phyloP scores from a whole-genome alignment of 768 basidiomycete species.

The Amanita pallidorosea region DNA sequence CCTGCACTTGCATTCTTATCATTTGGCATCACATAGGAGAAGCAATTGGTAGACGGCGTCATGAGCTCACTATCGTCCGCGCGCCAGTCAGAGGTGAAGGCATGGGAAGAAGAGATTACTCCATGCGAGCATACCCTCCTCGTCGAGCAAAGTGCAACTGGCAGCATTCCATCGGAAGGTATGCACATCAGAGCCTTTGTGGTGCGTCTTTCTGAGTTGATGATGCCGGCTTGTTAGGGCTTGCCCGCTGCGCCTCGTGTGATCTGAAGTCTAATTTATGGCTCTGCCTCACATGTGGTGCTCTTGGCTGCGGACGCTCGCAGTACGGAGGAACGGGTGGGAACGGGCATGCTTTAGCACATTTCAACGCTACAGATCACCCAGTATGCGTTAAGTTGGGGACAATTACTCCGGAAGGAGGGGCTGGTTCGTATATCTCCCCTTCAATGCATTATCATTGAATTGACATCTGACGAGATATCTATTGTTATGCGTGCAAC shows the following conservation, averaged over 20 bases:
- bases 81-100: conserved; percentile 88
- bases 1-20: conserved; percentile 10
- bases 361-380: conserved; percentile 66
- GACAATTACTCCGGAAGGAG: conserved; percentile 92
- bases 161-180: conserved; percentile 46
- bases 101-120: conserved; percentile 93
- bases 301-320: conserved; percentile 79
- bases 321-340: conserved; percentile 78
- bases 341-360: conserved; percentile 81
- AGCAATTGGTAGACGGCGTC: conserved; percentile 49
- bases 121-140: conserved; percentile 73
- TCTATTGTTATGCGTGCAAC: conserved; percentile 89
- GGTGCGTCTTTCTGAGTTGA: background rate
- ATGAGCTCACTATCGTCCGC: conserved; percentile 82
- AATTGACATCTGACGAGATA: conserved; percentile 36
- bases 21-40: conserved; percentile 27
- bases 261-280: conserved; percentile 87
- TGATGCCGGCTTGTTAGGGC: background rate
- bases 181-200: background rate
- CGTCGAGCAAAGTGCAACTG: conserved; percentile 31
- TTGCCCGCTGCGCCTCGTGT: conserved; percentile 66
- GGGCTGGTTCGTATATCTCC: conserved; percentile 48
- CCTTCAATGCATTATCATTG: background rate
- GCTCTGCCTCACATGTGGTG: conserved; percentile 90
- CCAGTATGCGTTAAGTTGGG: conserved; percentile 87